Conservation (phyloP, 257 asterid genomes). For the Nicotiana undulata region DNA sequence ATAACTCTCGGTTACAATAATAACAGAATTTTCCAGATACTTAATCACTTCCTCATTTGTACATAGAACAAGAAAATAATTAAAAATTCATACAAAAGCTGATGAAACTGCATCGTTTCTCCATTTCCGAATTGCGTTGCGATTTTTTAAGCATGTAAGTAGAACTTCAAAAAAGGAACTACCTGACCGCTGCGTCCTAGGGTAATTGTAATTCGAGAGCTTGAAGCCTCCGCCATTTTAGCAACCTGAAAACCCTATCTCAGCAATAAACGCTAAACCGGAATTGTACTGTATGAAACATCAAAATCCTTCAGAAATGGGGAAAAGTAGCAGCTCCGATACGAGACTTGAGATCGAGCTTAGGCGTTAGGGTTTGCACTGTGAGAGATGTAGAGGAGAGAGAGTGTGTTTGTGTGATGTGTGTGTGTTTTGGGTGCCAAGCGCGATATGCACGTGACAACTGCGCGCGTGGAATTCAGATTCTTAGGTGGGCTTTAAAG, state of each 20-base stretch:
- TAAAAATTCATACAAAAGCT: neutral
- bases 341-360: neutral
- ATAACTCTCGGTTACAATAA: neutral
- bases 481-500: neutral
- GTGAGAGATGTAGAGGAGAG: neutral
- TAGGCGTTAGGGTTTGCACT: constrained; percentile 1
- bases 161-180: neutral
- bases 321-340: neutral
- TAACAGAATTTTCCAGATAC: neutral
- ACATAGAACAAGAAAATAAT: neutral
- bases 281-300: neutral
- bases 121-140: neutral
- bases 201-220: constrained; percentile 79
- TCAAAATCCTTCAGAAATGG: neutral
- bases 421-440: neutral
- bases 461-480: neutral
- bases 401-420: neutral
- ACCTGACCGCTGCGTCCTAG: constrained; percentile 89
- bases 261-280: neutral
- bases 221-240: constrained; percentile 59
- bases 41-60: neutral
- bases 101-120: neutral
- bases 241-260: constrained; percentile 17
- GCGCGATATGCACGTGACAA: neutral
- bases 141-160: neutral